These are phyloP conservation scores for Calocybe indica DNA, from an alignment of 768 basidiomycete genomes.

Conservation along the genomic window DNA sequence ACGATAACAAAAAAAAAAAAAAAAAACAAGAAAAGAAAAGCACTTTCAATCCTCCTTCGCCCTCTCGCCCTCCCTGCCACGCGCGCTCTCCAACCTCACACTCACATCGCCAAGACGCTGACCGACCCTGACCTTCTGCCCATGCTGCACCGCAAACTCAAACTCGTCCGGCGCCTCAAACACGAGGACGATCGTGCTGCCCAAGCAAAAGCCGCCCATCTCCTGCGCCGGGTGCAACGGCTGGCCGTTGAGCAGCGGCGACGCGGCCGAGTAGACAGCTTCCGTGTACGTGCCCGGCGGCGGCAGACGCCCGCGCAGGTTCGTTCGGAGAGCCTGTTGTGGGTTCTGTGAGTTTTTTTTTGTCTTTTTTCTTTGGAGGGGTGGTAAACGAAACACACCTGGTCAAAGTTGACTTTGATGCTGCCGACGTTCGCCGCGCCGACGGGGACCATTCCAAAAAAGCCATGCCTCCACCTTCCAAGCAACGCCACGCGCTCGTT, in stretches of 20 bases:
- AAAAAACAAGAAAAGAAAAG: background rate
- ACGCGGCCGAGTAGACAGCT: constrained; percentile 85
- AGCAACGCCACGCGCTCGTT: constrained; percentile 96
- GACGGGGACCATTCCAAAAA: constrained; percentile 96
- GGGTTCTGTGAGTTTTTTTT: background rate
- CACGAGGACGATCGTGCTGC: constrained; percentile 93
- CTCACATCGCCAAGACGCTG: constrained; percentile 65
- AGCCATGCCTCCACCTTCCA: constrained; percentile 92
- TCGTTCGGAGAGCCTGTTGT: constrained; percentile 79
- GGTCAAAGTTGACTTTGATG: constrained; percentile 94
- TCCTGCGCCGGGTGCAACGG: constrained; percentile 86
- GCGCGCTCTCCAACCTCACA: constrained; percentile 11
- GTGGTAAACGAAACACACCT: constrained; percentile 31
- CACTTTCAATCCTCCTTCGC: constrained; percentile 14
- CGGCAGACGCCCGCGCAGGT: constrained; percentile 65
- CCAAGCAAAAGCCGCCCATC: constrained; percentile 96
- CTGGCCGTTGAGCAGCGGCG: constrained; percentile 78
- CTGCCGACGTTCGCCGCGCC: constrained; percentile 98
- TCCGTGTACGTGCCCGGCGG: constrained; percentile 88
- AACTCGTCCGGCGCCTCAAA: constrained; percentile 91
- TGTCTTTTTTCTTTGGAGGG: background rate
- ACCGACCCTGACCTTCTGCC: constrained; percentile 85
- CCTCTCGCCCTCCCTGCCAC: no score
- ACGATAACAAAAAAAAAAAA: background rate
- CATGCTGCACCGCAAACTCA: constrained; percentile 67